Evolutionary conservation across 768 basidiomycete genomes (phyloP).

Genomic region (Agrocybe praecox): DNA sequence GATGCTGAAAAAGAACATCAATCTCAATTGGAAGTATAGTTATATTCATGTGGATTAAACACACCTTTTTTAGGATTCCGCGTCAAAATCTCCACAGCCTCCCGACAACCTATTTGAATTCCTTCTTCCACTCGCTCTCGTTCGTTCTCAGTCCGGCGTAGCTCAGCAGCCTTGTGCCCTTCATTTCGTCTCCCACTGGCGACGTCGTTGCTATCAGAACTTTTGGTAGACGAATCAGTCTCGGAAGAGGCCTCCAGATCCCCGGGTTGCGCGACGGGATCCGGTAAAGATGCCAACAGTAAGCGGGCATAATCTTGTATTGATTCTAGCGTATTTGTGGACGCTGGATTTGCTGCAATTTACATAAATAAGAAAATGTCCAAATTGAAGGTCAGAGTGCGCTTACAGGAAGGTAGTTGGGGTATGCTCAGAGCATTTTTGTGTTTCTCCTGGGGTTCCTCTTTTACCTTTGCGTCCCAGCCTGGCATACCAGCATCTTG

Average conservation of each 20-base stretch:
- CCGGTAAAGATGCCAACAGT: conserved; percentile 49
- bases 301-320: conserved; percentile 55
- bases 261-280: conserved; percentile 14
- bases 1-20: conserved; percentile 55
- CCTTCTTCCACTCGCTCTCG: conserved; percentile 43
- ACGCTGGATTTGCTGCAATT: neutral
- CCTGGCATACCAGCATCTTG: conserved; percentile 33
- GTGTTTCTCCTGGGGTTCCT: conserved; percentile 23
- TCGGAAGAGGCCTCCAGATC: neutral
- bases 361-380: neutral
- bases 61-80: conserved; percentile 87
- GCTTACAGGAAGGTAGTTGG: conserved; percentile 26
- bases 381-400: too few species aligned
- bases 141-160: conserved; percentile 34
- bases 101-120: conserved; percentile 62
- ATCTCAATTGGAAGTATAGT: neutral
- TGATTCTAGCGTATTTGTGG: conserved; percentile 39
- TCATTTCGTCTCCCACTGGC: conserved; percentile 6
- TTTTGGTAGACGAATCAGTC: neutral
- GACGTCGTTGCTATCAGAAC: neutral
- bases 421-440: conserved; percentile 17
- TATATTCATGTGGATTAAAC: conserved; percentile 18
- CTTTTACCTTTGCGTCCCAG: conserved; percentile 39
- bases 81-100: conserved; percentile 91
- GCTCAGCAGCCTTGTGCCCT: conserved; percentile 28